Percentiles rank a stretch among this genome's conserved stretches.
Evolutionary conservation across 164 flowering plant genomes (phyloP).

Genomic region (Cinnamomum chago): DNA sequence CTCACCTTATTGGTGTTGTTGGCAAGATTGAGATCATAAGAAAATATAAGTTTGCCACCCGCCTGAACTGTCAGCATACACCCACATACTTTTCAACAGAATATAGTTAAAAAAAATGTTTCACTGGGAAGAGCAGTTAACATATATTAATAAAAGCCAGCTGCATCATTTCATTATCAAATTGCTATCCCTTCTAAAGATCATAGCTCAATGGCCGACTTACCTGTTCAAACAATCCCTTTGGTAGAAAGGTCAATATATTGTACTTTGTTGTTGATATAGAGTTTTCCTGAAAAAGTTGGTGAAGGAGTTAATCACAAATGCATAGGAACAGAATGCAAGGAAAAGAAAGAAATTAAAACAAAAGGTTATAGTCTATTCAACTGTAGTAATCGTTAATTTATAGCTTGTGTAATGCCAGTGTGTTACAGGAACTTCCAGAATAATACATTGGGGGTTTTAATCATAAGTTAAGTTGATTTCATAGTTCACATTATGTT

Average conservation of each 20-base stretch:
- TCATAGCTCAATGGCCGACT: conserved; percentile 2
- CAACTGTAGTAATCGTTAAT: background rate
- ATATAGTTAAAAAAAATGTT: background rate
- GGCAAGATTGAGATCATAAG: conserved; percentile 91
- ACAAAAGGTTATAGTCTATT: background rate
- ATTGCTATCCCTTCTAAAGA: background rate
- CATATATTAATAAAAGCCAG: background rate
- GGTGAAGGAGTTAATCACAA: background rate
- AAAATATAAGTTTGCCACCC: conserved; percentile 95
- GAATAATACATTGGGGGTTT: background rate
- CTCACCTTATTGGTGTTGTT: conserved; percentile 87
- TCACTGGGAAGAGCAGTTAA: background rate
- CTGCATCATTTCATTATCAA: background rate
- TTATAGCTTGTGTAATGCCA: background rate
- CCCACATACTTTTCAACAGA: conserved; percentile 16
- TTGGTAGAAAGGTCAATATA: conserved; percentile 80
- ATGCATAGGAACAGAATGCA: background rate
- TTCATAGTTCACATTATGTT: background rate
- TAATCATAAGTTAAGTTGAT: background rate
- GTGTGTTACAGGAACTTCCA: background rate
- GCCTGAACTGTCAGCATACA: conserved; percentile 81
- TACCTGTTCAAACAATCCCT: conserved; percentile 98
- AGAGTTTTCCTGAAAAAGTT: conserved; percentile 71
- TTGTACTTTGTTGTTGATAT: conserved; percentile 95
- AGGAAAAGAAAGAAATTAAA: background rate